Evolutionary conservation across 495 filamentous ascomycete species (phyloP), one percentile per base, ranked within the genome.

Genomic region (Penicillium pancosmium): DNA sequence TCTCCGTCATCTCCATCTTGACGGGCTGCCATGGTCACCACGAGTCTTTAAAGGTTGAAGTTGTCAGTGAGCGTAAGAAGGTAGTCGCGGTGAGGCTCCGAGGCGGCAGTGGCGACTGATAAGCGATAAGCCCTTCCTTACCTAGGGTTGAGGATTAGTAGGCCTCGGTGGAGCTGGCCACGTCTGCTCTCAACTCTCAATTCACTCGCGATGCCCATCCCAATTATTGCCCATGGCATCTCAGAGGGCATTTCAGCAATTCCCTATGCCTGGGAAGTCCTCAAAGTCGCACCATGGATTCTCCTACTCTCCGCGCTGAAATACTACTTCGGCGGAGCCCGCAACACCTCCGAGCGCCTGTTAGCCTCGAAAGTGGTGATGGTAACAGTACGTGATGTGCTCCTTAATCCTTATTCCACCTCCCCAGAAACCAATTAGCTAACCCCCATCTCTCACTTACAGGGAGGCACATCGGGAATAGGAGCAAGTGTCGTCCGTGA

Each of bases 401-500:
- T 21, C 3, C 21, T 3, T 21, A 21, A 21, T 21, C 21, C 21
- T 21, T 21, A 21, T 3, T 21, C 21, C 21, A 1, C 21, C 3
- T 21, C 23, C 23, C 23, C 23, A 23, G 23, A 23, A 23, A 23
- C 23, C 3, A 23, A 23, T 23, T 23, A 23, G 23, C 23, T 23
- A 23, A 23, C 4, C 3, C 3, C 23, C 23, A 23, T 23, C 23
- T 46, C 4, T 33, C 10, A 21, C 21, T n/a, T 23, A 23, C 46
- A 91, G 88, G 94, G 94, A 52, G 94, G 92, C 27, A 99, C 94
- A 53, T 93, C 92, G 16, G 94, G 94, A 31, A 92, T 99, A 67
- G 94, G 94, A 52, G 89, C 91, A 56, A 80, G 80, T 56, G 82
- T 91, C 25, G 87, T 87, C 18, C 80, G 82, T 55, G 82, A 86